Evolutionary conservation across 2,329 filamentous ascomycete genomes (phyloP).

Genomic region (Periconia sp.): DNA sequence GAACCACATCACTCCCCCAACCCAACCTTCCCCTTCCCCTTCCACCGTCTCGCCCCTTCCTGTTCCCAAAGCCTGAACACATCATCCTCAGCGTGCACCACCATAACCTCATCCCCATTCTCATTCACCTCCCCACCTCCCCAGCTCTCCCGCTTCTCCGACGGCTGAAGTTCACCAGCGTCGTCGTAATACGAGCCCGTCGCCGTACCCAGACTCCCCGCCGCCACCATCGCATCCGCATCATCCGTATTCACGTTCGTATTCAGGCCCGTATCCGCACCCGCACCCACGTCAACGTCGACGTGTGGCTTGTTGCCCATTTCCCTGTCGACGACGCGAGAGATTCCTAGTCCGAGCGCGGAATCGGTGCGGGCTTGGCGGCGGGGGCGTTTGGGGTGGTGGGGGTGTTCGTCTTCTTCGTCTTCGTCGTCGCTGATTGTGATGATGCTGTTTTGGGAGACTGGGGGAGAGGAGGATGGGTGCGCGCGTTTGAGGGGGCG

Average conservation of each 20-base stretch:
- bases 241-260: not conserved
- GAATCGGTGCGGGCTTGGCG: not conserved
- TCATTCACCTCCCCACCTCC: not conserved
- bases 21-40: not conserved
- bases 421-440: not conserved
- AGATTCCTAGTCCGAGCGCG: not conserved
- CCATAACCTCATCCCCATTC: not conserved
- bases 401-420: not conserved
- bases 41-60: not conserved
- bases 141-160: not conserved
- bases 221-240: not conserved
- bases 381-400: not conserved
- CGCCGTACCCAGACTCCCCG: not conserved
- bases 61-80: not conserved
- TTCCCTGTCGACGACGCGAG: not conserved
- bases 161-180: not conserved
- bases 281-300: too few species aligned
- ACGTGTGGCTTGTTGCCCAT: not conserved
- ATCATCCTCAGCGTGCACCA: not conserved
- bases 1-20: not conserved
- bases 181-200: not conserved
- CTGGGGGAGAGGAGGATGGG: too few species aligned
- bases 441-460: not conserved
- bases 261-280: not conserved
- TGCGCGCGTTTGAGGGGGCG: too few species aligned